Evolutionary conservation across 164 flowering plant genomes (phyloP).

Genomic region (Piper betle): DNA sequence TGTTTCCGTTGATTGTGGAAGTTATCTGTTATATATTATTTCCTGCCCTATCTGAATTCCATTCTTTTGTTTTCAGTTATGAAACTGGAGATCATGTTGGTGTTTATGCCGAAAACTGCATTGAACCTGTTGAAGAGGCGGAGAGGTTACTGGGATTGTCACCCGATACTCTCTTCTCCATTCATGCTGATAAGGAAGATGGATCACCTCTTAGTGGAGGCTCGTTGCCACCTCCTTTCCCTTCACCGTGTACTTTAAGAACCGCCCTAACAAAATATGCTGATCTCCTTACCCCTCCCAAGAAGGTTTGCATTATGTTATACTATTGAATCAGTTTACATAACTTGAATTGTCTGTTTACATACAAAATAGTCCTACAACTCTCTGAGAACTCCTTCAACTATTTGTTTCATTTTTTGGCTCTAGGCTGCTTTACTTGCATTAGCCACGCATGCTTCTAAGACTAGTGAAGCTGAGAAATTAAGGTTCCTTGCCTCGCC

Average conservation of each 20-base stretch:
- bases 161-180: conserved; percentile 46
- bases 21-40: background rate
- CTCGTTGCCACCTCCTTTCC: conserved; percentile 67
- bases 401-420: background rate
- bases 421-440: conserved; percentile 58
- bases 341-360: background rate
- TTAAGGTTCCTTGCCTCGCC: conserved; percentile 64
- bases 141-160: conserved; percentile 55
- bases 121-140: conserved; percentile 70
- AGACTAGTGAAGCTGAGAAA: conserved; percentile 59
- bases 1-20: background rate
- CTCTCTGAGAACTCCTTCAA: background rate
- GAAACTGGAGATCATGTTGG: conserved; percentile 97
- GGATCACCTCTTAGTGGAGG: conserved; percentile 42
- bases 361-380: background rate
- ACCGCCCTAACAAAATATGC: conserved; percentile 66
- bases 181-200: conserved; percentile 71
- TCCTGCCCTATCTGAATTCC: background rate
- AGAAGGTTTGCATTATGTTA: conserved; percentile 38
- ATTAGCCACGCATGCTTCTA: conserved; percentile 77
- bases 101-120: conserved; percentile 63
- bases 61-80: conserved; percentile 32
- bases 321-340: background rate
- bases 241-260: conserved; percentile 74
- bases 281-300: conserved; percentile 73